These are phyloP conservation scores for Vitis hybrid DNA, from an alignment of 177 flowering plant genomes.

Conservation along the genomic window DNA sequence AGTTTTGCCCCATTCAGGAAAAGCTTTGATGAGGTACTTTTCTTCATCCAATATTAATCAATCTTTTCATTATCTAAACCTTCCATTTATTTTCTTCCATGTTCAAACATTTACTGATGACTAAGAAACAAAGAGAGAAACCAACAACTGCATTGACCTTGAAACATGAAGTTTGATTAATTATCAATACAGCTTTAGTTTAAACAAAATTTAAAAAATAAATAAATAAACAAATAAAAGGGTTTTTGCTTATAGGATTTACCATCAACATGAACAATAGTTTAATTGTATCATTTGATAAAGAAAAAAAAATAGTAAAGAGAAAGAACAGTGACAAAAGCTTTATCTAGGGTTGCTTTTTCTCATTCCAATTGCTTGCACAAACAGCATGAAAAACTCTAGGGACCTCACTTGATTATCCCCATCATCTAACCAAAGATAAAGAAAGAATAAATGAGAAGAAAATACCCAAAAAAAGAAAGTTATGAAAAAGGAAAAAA, in stretches of 20 bases:
- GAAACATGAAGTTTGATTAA: too few species aligned
- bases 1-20: constrained; percentile 66
- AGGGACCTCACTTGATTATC: constrained; percentile 21
- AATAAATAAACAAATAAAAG: too few species aligned
- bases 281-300: background rate
- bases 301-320: constrained; percentile 3
- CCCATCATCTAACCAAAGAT: constrained; percentile 20
- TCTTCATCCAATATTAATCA: background rate
- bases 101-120: too few species aligned
- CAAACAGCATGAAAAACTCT: constrained; percentile 26
- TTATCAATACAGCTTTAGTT: too few species aligned
- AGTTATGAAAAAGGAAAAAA: background rate
- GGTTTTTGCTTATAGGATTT: background rate
- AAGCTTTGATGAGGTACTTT: constrained; percentile 72
- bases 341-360: constrained; percentile 20
- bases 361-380: constrained; percentile 27
- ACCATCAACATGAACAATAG: constrained; percentile 1
- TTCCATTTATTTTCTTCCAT: too few species aligned
- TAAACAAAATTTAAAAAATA: too few species aligned
- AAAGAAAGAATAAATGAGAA: background rate
- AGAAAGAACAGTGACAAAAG: constrained; percentile 2
- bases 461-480: background rate
- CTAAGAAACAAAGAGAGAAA: too few species aligned
- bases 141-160: too few species aligned
- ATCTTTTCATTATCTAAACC: background rate